phyloP scores from a whole-genome alignment of 139 green algal genomes.

The Ettlia oleoabundans region DNA sequence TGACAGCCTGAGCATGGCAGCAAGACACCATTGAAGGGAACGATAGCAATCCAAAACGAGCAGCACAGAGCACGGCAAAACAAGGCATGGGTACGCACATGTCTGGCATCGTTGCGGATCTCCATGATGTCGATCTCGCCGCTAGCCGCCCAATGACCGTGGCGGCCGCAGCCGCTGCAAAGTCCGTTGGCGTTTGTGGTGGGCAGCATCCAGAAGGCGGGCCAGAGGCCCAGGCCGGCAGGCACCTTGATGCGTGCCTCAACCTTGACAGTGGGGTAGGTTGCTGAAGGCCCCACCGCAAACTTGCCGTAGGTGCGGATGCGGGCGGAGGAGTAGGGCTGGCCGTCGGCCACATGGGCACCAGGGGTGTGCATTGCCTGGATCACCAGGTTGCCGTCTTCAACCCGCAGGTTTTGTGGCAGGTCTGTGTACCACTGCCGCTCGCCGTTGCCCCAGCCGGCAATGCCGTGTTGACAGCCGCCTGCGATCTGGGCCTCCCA shows the following conservation, averaged over 20 bases:
- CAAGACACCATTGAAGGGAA: background rate
- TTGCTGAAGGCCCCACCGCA: background rate
- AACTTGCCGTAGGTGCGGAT: background rate
- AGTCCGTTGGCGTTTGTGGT: background rate
- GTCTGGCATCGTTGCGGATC: conserved; percentile 12
- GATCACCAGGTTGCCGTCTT: background rate
- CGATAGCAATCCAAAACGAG: background rate
- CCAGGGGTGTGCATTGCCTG: background rate
- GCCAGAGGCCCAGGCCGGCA: conserved; percentile 42
- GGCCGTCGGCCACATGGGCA: background rate
- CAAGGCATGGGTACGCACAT: background rate
- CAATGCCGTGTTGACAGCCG: conserved; percentile 8
- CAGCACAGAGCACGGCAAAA: background rate
- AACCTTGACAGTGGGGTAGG: background rate
- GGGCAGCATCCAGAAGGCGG: conserved; percentile 46
- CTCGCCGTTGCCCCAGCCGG: conserved; percentile 32
- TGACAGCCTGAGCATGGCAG: no score
- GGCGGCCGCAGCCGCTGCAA: conserved; percentile 29
- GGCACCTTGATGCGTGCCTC: conserved; percentile 34
- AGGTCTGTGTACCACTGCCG: conserved; percentile 23
- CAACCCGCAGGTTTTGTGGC: background rate
- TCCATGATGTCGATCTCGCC: conserved; percentile 61
- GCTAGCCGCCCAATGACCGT: conserved; percentile 41
- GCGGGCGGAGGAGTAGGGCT: background rate
- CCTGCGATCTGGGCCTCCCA: conserved; percentile 11